Evolutionary conservation across 2,329 filamentous ascomycete species (phyloP), one percentile per base, ranked within the genome.

Genomic region (Magnaporthiopsis incrustans): DNA sequence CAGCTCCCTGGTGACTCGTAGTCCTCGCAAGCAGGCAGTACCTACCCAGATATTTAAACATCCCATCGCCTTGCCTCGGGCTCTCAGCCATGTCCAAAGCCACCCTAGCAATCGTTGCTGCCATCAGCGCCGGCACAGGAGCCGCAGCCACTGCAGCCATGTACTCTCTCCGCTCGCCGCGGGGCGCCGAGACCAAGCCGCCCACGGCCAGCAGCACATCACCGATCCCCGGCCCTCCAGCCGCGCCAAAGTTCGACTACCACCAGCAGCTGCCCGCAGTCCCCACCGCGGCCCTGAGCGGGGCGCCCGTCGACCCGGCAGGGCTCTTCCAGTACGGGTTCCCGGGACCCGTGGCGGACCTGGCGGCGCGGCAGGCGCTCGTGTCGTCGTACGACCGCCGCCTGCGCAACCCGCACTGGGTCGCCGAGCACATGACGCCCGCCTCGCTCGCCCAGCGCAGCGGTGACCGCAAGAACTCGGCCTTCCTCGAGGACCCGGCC

Each of bases 361-460:
- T 96, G 58, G 88, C 92, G 64, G 84, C 83, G 64, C 89, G 92
- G 53, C 80, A 86, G 32, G 90, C 91, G 44, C 84, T 98, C 63
- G 84, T 93, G 68, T 96, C 93, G 38, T 88, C 90, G 70, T 99
- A 89, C 83, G 94, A 99, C 78, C 91, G 95, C 33, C 89, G 91
- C 67, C 89, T 87, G 58, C 87, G 93, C 73, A 99, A 99, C 78
- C 95, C 95, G 35, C 85, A 90, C 75, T 99, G 94, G 94, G 95
- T 93, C 11, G 88, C 89, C 68, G 95, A 99, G 80, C 95, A 99
- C 81, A 97, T 99, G 77, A 99, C 95, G 0, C 87, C 92, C 1
- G 85, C 86, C 50, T 98, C 94, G 0, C 85, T 99, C 18, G 82
- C 89, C 4, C 75, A 81, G 62, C 86, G 87, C 67, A 87, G 89